phyloP scores from a whole-genome alignment of 2,329 filamentous ascomycete genomes.

The Myriosclerotinia duriaeana region DNA sequence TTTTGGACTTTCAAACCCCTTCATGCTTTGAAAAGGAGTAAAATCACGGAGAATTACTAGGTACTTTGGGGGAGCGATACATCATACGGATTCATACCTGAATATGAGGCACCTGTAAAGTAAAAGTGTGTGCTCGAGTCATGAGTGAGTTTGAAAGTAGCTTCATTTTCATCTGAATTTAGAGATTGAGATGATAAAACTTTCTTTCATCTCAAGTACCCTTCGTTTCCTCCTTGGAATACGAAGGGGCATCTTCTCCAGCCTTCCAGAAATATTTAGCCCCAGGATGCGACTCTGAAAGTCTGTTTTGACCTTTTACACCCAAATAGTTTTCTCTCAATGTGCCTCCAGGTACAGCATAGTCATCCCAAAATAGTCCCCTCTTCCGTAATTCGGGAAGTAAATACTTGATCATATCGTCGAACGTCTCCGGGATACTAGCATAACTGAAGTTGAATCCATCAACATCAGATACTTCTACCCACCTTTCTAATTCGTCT shows the following conservation, averaged over 20 bases:
- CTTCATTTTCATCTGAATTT: neutral
- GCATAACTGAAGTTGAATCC: slow-evolving; percentile 37
- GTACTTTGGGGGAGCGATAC: neutral
- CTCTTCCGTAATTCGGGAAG: slow-evolving; percentile 62
- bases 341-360: slow-evolving; percentile 56
- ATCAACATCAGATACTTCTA: slow-evolving; percentile 35
- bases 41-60: neutral
- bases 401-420: slow-evolving; percentile 64
- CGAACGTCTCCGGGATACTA: slow-evolving; percentile 63
- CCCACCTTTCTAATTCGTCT: slow-evolving; percentile 36
- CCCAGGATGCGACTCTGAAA: slow-evolving; percentile 51
- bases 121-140: neutral
- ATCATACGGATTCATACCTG: neutral
- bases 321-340: slow-evolving; percentile 62
- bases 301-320: slow-evolving; percentile 50
- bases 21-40: too few relatives aligned
- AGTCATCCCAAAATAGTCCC: slow-evolving; percentile 54
- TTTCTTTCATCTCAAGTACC: neutral
- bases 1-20: neutral
- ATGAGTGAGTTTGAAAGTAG: neutral
- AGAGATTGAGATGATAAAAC: neutral
- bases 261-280: slow-evolving; percentile 47
- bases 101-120: neutral
- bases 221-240: slow-evolving; percentile 19
- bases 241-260: slow-evolving; percentile 31